A percentile compares a stretch with the other conserved stretches of the same genome.
Evolutionary conservation across 2,329 filamentous ascomycete species (phyloP).

Genomic region (Curvularia eragrostidis): DNA sequence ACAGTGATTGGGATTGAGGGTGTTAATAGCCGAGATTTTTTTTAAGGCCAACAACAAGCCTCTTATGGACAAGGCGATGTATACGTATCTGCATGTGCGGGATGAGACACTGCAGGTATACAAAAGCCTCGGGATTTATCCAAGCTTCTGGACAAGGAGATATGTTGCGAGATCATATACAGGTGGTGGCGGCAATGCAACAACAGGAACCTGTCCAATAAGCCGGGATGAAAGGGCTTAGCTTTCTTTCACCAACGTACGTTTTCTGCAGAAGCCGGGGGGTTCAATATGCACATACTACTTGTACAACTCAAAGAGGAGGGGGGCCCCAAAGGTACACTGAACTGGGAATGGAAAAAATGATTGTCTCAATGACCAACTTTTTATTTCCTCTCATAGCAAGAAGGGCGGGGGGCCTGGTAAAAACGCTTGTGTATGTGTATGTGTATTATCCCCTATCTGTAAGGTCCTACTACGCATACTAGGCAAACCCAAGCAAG

Average conservation of each 20-base stretch:
- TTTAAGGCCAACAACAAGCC: too few relatives aligned
- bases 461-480: too few relatives aligned
- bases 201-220: background rate
- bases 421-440: too few relatives aligned
- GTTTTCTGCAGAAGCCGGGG: background rate
- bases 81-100: too few relatives aligned
- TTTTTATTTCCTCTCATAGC: background rate
- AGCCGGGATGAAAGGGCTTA: background rate
- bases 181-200: background rate
- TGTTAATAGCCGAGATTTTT: background rate
- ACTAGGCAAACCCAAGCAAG: too few relatives aligned
- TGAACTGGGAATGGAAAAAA: background rate
- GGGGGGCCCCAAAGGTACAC: background rate
- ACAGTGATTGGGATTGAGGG: slow-evolving; percentile 66
- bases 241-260: background rate
- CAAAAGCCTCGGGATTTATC: too few relatives aligned
- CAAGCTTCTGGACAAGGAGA: slow-evolving; percentile 1
- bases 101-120: too few relatives aligned
- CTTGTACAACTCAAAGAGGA: too few relatives aligned
- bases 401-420: too few relatives aligned
- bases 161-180: slow-evolving; percentile 9
- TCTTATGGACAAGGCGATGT: background rate
- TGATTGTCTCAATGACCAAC: background rate
- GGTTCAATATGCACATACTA: too few relatives aligned
- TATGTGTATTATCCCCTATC: too few relatives aligned